Base-by-base conservation (phyloP, 192 early-diverging fungal species). In the Chytriomyces confervae region DNA sequence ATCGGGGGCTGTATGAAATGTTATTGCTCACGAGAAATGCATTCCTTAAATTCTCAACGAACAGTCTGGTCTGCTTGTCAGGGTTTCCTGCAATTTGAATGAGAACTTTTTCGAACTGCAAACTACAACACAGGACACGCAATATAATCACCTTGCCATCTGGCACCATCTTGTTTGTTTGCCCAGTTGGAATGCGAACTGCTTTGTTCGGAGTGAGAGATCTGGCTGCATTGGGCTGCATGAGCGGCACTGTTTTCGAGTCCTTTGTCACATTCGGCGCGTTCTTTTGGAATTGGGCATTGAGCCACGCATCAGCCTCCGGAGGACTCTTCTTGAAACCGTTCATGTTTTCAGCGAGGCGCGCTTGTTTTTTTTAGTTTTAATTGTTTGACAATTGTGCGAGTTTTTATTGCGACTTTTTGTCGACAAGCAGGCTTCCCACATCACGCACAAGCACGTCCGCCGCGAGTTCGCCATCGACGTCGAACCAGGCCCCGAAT, bases 401-500 rank as follows among this genome's bases (percentile, higher is more conserved):
- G 36, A 36, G 36, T 2, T 1, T 72, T 74, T 74, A 74, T 62
- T 74, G 27, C 6, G 60, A 62, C 45, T 74, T 74, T 27, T 74
- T 74, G 45, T 74, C 72, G 9, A 62, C 61, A 20, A 74, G 43
- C 11, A 81, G 62, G 23, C 29, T 75, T 43, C 62, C 18, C 13
- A 86, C 63, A 61, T 84, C 80, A 9, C 29, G n/a, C 0, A 23
- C 24, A 13, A 86, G 65, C 0, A 45, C 69, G 1, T 75, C 67
- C 3, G 80, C 66, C 10, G 71, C 77, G 4, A 86, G 77, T 50
- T 78, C 70, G 5, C 85, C 85, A 20, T 82, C 80, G 18, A 79
- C 82, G 62, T 86, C 85, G 75, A 81, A 84, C 23, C 67, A 86
- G 8, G 44, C 68, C 16, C 85, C 85, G 73, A 86, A 75, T 13